A percentile compares a stretch with the other conserved stretches of the same genome.
phyloP scores from a whole-genome alignment of 768 basidiomycete genomes.

The Trametes elegans region DNA sequence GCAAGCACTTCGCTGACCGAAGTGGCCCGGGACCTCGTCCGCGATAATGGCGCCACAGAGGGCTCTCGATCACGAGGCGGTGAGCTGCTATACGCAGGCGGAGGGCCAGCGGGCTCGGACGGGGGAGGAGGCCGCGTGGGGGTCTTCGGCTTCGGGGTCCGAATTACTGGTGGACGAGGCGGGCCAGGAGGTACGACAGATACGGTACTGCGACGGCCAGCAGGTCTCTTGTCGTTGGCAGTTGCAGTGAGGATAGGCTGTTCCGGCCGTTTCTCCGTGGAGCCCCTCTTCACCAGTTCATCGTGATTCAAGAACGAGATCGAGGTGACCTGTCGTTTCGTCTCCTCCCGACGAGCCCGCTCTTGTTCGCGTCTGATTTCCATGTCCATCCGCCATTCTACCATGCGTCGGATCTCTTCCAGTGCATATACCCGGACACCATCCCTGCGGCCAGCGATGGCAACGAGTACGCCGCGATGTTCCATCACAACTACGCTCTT shows the following conservation, averaged over 20 bases:
- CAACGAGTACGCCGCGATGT: conserved; percentile 86
- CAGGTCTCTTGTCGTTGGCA: conserved; percentile 16
- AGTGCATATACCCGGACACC: conserved; percentile 87
- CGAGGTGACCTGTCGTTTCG: conserved; percentile 45
- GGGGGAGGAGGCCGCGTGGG: conserved; percentile 15
- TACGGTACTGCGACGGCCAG: conserved; percentile 24
- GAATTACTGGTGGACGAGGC: conserved; percentile 17
- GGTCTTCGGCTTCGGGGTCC: conserved; percentile 12
- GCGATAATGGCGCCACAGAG: conserved; percentile 43
- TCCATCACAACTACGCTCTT: conserved; percentile 92
- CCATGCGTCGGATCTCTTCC: conserved; percentile 80
- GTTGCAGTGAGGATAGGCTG: conserved; percentile 4
- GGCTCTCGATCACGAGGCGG: conserved; percentile 34
- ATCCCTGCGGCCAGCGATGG: conserved; percentile 82
- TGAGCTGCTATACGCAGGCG: conserved; percentile 58
- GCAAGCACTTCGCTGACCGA: conserved; percentile 64
- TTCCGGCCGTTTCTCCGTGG: conserved; percentile 29
- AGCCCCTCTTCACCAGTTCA: conserved; percentile 46
- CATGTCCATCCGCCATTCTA: conserved; percentile 85
- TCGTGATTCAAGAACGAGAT: conserved; percentile 37
- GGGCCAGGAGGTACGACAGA: conserved; percentile 21
- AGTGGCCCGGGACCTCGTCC: conserved; percentile 46
- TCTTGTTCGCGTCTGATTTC: conserved; percentile 77
- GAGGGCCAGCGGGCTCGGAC: conserved; percentile 43
- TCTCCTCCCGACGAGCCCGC: conserved; percentile 62